Evolutionary conservation across 2,329 filamentous ascomycete species (phyloP), one percentile per base, ranked within the genome.

Genomic region (Stylonectria norvegica): DNA sequence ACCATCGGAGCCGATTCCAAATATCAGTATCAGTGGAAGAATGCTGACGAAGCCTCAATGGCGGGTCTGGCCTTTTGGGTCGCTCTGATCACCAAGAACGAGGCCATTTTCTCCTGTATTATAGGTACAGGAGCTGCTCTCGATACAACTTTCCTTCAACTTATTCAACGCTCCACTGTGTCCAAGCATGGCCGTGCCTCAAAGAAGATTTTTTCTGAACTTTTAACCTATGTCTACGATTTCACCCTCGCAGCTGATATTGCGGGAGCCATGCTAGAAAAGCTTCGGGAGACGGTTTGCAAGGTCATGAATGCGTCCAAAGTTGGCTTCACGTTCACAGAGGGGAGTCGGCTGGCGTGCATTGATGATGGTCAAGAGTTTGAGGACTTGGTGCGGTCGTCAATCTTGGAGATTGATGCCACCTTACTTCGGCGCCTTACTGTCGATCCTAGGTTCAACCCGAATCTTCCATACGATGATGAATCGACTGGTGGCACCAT

Each of bases 391-490:
- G 42, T 60, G 15, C 43, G 54, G 10, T 40, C 51, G 18, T 39
- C 57, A 6, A 44, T 65, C n/a, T 19, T 61, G n/a, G 47, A 60
- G 12, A 45, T 50, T 17, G 49, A 58, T 34, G 32, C 38, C 5
- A 25, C 49, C 4, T 45, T 55, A 14, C 38, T 65, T 10, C 39
- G 54, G 16, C 57, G 63, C 2, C 49, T 65, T 2, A 43, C 45
- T 2, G 41, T 45, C 8, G 61, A 66, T 38, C 48, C 53, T 0
- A 53, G 61, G 6, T 66, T 65, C 19, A 38, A 63, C n/a, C 52
- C 56, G 3, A 54, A 63, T 16, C 42, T 58, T 3, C 32, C 36
- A 3, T 51, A 50, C 5, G 36, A 40, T 5, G 39, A 45, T 2
- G 20, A 39, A 5, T 36, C 37, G 3, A 30, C n/a, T 14, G 37